Percentiles rank a stretch among this genome's conserved stretches.
phyloP scores from a whole-genome alignment of 78 protist genomes.

The Isochrysis galbana region DNA sequence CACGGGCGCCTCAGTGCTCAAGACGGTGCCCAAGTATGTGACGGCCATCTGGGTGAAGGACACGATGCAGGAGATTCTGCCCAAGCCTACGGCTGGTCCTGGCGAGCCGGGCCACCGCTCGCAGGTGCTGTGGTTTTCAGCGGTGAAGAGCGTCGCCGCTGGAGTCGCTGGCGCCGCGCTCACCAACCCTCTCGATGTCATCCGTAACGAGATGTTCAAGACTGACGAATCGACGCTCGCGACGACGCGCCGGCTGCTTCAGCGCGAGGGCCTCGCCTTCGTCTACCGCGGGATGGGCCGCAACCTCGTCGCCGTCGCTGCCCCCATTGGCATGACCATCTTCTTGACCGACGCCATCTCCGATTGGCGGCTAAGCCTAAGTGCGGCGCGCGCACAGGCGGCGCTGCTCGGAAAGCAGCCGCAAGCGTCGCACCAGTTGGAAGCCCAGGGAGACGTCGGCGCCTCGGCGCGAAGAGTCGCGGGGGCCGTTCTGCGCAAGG shows the following conservation, averaged over 20 bases:
- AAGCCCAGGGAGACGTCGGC: too few relatives aligned
- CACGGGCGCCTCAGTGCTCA: not conserved
- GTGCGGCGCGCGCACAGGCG: too few relatives aligned
- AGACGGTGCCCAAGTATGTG: conserved; percentile 16
- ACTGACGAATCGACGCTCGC: not conserved
- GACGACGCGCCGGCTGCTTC: not conserved
- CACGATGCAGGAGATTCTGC: not conserved
- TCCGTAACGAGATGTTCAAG: conserved; percentile 29
- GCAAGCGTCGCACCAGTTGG: too few relatives aligned
- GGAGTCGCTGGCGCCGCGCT: conserved; percentile 18
- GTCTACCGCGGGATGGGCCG: not conserved
- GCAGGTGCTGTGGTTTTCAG: not conserved
- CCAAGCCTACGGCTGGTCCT: not conserved
- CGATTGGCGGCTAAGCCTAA: too few relatives aligned
- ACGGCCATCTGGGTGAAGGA: not conserved
- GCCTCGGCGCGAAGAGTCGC: too few relatives aligned
- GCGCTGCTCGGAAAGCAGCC: too few relatives aligned
- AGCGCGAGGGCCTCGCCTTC: not conserved
- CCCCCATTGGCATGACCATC: conserved; percentile 1
- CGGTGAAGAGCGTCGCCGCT: not conserved
- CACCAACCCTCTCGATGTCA: not conserved
- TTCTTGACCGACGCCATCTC: not conserved
- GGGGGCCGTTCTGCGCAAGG: too few relatives aligned
- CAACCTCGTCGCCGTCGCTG: conserved; percentile 4
- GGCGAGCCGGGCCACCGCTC: not conserved